A percentile compares a stretch with the other conserved stretches of the same genome.
These are phyloP conservation scores for Cryptosporidium sp. DNA, from an alignment of 169 alveolate species.

Conservation along the genomic window DNA sequence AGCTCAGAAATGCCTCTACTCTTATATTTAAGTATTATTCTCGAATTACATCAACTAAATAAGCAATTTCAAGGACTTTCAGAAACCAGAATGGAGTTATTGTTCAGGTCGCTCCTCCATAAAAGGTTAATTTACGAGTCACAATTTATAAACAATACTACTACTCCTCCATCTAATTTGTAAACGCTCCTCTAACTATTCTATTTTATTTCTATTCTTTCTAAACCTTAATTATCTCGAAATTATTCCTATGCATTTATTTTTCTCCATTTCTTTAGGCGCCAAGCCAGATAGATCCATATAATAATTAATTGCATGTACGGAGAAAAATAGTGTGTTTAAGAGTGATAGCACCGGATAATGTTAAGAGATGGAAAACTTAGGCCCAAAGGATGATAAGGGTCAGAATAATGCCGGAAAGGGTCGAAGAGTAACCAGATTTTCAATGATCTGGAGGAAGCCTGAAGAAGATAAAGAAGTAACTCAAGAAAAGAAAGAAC, in stretches of 20 bases:
- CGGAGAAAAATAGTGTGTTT: not conserved
- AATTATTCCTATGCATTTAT: not conserved
- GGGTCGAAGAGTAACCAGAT: conserved; percentile 40
- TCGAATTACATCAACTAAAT: not conserved
- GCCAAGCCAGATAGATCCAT: conserved; percentile 8
- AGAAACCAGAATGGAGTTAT: not conserved
- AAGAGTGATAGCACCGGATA: not conserved
- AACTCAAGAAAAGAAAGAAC: conserved; percentile 6
- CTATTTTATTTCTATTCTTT: not conserved
- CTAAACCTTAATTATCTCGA: not conserved
- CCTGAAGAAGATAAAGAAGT: conserved; percentile 35
- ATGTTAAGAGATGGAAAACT: conserved; percentile 17
- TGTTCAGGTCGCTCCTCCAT: not conserved
- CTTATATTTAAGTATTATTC: not conserved
- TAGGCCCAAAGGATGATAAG: not conserved
- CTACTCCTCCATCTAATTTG: not conserved
- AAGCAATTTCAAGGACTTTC: not conserved
- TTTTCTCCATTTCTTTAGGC: not conserved
- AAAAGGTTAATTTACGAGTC: not conserved
- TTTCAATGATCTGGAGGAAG: conserved; percentile 49
- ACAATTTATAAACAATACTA: not conserved
- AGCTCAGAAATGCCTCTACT: not conserved
- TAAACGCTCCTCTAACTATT: not conserved
- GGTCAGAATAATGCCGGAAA: not conserved
- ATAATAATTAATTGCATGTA: not conserved